These are phyloP conservation scores for Penicillium sp. DNA, from an alignment of 2,329 filamentous ascomycete genomes.

Conservation along the genomic window DNA sequence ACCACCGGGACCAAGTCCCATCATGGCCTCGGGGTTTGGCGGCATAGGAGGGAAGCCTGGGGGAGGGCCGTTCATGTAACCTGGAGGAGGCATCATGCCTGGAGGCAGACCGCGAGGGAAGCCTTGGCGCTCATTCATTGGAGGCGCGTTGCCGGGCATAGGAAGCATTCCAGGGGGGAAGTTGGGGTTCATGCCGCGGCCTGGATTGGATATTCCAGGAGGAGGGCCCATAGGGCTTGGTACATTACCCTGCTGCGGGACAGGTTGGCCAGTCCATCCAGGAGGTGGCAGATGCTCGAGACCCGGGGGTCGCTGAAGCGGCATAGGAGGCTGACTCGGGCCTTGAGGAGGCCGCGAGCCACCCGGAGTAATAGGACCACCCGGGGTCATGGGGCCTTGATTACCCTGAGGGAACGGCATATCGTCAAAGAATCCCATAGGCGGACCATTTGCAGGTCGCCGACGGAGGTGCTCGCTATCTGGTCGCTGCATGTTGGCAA, in stretches of 20 bases:
- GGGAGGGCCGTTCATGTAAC: slow-evolving; percentile 46
- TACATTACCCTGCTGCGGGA: slow-evolving; percentile 37
- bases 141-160: slow-evolving; percentile 25
- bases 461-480: slow-evolving; percentile 40
- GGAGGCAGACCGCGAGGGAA: slow-evolving; percentile 44
- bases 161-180: slow-evolving; percentile 47
- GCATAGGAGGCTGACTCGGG: slow-evolving; percentile 37
- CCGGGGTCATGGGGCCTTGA: slow-evolving; percentile 38
- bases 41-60: slow-evolving; percentile 43
- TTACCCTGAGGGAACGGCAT: slow-evolving; percentile 38
- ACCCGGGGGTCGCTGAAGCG: slow-evolving; percentile 46
- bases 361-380: slow-evolving; percentile 37
- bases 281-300: slow-evolving; percentile 45
- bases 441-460: slow-evolving; percentile 40
- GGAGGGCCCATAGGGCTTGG: slow-evolving; percentile 35
- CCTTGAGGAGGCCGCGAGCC: slow-evolving; percentile 36
- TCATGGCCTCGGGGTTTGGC: slow-evolving; percentile 39
- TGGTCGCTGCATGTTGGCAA: slow-evolving; percentile 44
- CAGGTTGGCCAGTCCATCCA: slow-evolving; percentile 41
- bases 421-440: slow-evolving; percentile 45
- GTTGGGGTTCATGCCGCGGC: slow-evolving; percentile 39
- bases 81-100: slow-evolving; percentile 48
- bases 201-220: slow-evolving; percentile 41
- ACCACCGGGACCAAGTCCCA: slow-evolving; percentile 38
- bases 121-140: slow-evolving; percentile 38